Evolutionary conservation across 331 rosid genomes (phyloP).

Genomic region (Acacia pycnantha): DNA sequence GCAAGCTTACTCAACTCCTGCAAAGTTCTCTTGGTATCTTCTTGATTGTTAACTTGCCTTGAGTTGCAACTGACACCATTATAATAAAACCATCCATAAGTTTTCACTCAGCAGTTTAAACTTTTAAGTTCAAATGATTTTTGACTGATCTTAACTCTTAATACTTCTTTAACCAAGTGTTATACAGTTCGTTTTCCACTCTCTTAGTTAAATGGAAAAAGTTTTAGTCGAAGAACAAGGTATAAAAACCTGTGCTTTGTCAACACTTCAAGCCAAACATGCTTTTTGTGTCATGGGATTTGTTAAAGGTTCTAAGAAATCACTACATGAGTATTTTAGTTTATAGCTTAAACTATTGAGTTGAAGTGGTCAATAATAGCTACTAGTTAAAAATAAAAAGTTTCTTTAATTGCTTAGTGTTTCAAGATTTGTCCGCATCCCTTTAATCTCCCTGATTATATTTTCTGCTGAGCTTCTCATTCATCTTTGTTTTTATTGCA

Average conservation of each 20-base stretch:
- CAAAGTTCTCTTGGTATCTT: constrained; percentile 85
- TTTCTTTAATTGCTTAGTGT: background rate
- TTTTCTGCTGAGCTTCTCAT: background rate
- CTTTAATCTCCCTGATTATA: background rate
- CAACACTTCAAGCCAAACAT: background rate
- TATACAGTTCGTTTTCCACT: background rate
- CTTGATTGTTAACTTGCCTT: constrained; percentile 6
- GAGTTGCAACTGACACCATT: background rate
- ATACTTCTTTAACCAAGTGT: background rate
- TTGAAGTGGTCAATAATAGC: background rate
- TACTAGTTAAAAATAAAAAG: background rate
- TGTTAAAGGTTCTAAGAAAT: background rate
- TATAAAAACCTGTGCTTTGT: background rate
- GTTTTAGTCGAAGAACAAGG: background rate
- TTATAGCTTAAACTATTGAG: background rate
- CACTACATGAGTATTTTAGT: background rate
- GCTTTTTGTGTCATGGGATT: background rate
- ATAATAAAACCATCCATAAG: background rate
- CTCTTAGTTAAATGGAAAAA: background rate
- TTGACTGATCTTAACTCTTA: background rate
- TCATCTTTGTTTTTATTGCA: constrained; percentile 16
- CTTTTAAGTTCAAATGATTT: background rate
- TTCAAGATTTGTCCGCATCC: background rate
- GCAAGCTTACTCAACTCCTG: constrained; percentile 96
- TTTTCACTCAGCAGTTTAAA: background rate